Percentiles rank a stretch among this genome's conserved stretches.
Conservation (phyloP, 257 asterid species). For the Echium plantagineum region DNA sequence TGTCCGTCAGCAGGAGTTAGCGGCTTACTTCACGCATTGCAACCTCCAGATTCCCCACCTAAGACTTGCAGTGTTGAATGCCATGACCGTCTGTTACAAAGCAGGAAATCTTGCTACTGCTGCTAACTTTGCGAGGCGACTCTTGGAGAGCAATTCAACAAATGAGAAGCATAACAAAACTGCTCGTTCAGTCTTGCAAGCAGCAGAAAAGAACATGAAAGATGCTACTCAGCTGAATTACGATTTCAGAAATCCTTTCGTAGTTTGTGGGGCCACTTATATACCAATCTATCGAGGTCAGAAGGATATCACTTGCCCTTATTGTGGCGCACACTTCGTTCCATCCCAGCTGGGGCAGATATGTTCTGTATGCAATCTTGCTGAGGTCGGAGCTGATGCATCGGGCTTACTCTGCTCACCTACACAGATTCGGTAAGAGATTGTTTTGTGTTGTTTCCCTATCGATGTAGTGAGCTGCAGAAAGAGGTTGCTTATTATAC, state of each 20-base stretch:
- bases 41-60: slow-evolving; percentile 54
- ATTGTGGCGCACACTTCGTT: slow-evolving; percentile 44
- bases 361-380: slow-evolving; percentile 56
- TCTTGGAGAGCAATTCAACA: slow-evolving; percentile 53
- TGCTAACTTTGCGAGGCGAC: slow-evolving; percentile 51
- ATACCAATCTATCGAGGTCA: slow-evolving; percentile 56
- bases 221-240: slow-evolving; percentile 48
- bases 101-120: slow-evolving; percentile 48
- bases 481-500: not conserved
- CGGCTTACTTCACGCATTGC: slow-evolving; percentile 61
- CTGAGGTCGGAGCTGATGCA: slow-evolving; percentile 49
- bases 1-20: slow-evolving; percentile 62
- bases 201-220: slow-evolving; percentile 48
- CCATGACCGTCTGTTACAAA: slow-evolving; percentile 49
- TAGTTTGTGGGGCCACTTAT: slow-evolving; percentile 56
- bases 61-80: slow-evolving; percentile 51
- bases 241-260: slow-evolving; percentile 57
- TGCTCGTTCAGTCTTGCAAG: slow-evolving; percentile 56
- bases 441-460: not conserved
- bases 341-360: slow-evolving; percentile 43
- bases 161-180: slow-evolving; percentile 39
- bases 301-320: slow-evolving; percentile 50
- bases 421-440: slow-evolving; percentile 34
- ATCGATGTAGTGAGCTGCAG: not conserved
- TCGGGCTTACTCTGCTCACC: slow-evolving; percentile 58